Conservation (phyloP, 768 basidiomycete genomes). For the Lepiota venenata region DNA sequence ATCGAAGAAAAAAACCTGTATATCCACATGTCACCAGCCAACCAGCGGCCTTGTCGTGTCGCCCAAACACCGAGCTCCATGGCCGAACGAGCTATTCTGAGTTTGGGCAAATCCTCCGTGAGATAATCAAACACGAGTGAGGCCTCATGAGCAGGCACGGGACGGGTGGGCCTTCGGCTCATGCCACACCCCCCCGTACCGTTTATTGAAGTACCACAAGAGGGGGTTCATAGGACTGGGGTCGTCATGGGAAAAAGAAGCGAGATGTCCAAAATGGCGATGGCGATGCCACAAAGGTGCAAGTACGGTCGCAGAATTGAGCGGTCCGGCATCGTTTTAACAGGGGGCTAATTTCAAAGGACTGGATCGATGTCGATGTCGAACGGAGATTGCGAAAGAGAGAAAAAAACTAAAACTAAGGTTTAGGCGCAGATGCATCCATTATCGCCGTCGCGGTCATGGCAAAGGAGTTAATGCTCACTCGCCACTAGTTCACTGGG, state of each 20-base stretch:
- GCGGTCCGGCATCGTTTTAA: too few relatives aligned
- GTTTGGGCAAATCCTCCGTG: background rate
- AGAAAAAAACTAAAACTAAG: too few relatives aligned
- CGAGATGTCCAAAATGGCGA: background rate
- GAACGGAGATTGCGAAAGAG: too few relatives aligned
- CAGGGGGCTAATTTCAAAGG: too few relatives aligned
- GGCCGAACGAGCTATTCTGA: background rate
- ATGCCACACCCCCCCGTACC: background rate
- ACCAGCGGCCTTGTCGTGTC: background rate
- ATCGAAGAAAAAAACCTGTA: background rate
- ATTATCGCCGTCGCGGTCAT: too few relatives aligned
- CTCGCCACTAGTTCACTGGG: background rate
- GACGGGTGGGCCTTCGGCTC: background rate
- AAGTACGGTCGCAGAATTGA: too few relatives aligned
- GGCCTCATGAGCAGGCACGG: background rate
- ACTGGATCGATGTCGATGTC: too few relatives aligned
- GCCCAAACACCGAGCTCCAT: background rate
- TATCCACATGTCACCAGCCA: background rate
- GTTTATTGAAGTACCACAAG: background rate
- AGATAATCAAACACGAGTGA: constrained; percentile 5
- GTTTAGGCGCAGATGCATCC: too few relatives aligned
- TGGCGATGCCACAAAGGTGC: too few relatives aligned
- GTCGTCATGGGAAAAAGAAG: constrained; percentile 9
- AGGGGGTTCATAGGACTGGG: background rate
- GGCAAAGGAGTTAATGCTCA: background rate